Conservation (phyloP, 108 stramenopile species). For the Conticribra weissflogii region DNA sequence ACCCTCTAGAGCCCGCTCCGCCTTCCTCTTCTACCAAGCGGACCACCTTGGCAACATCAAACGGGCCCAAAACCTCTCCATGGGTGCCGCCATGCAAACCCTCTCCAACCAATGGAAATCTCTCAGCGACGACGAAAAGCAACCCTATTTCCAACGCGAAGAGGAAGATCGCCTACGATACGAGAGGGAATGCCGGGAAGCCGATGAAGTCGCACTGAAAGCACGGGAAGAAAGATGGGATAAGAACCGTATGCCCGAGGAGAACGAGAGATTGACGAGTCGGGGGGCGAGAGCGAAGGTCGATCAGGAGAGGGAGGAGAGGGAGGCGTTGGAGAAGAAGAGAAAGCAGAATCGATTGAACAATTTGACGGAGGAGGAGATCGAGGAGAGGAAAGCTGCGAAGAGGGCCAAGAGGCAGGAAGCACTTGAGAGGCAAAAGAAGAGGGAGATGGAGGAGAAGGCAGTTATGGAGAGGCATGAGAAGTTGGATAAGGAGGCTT, state of each 20-base stretch:
- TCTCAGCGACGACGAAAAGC: conserved; percentile 41
- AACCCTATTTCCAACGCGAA: conserved; percentile 66
- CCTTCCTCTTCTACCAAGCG: conserved; percentile 80
- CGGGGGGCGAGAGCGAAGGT: conserved; percentile 66
- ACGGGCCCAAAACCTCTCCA: conserved; percentile 55
- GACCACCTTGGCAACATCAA: conserved; percentile 70
- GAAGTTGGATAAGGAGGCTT: conserved; percentile 76
- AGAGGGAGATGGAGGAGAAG: conserved; percentile 62
- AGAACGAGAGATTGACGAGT: conserved; percentile 53
- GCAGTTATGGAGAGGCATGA: conserved; percentile 64
- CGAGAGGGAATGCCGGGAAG: conserved; percentile 68
- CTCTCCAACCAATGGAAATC: conserved; percentile 78
- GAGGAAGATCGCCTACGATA: conserved; percentile 71
- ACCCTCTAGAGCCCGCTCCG: conserved; percentile 76
- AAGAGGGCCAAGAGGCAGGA: conserved; percentile 60
- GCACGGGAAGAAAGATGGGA: conserved; percentile 63
- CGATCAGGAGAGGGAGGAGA: conserved; percentile 56
- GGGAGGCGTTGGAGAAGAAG: conserved; percentile 17
- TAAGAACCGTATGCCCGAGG: conserved; percentile 52
- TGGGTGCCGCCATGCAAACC: conserved; percentile 88
- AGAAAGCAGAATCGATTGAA: conserved; percentile 39
- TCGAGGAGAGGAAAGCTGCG: conserved; percentile 49
- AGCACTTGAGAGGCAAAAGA: conserved; percentile 63
- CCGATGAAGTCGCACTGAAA: conserved; percentile 60
- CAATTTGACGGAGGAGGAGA: conserved; percentile 45